Percentiles rank a stretch among this genome's conserved stretches.
phyloP scores from a whole-genome alignment of 2,329 filamentous ascomycete genomes.

The Colletotrichum somersetense region DNA sequence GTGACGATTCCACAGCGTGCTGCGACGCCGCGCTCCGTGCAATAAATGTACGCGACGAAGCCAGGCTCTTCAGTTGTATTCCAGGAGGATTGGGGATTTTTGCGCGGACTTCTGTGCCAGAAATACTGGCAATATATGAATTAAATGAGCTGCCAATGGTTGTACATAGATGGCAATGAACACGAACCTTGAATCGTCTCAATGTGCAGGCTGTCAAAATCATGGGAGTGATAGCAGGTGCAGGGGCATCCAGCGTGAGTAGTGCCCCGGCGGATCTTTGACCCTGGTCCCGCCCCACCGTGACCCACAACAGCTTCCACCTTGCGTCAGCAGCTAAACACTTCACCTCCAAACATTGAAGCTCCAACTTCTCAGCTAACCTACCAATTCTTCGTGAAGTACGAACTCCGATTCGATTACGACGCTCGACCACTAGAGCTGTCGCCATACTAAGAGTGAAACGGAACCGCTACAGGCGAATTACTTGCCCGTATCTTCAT shows the following conservation, averaged over 20 bases:
- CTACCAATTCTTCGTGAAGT: slow-evolving; percentile 33
- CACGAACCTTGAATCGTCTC: neutral
- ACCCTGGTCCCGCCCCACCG: slow-evolving; percentile 28
- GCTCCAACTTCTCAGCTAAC: neutral
- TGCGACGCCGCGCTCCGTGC: slow-evolving; percentile 34
- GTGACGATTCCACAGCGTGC: slow-evolving; percentile 40
- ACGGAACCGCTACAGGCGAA: neutral
- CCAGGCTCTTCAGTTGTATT: slow-evolving; percentile 8
- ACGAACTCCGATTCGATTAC: neutral
- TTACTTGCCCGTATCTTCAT: neutral
- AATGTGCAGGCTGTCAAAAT: slow-evolving; percentile 5
- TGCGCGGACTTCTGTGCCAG: slow-evolving; percentile 18
- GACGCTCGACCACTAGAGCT: neutral
- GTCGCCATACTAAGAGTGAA: neutral
- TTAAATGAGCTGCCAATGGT: slow-evolving; percentile 16
- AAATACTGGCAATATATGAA: slow-evolving; percentile 4
- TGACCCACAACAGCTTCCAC: slow-evolving; percentile 35
- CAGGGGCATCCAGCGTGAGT: neutral
- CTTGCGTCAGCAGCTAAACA: slow-evolving; percentile 23
- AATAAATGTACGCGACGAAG: slow-evolving; percentile 14
- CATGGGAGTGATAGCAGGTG: neutral
- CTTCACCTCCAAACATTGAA: neutral
- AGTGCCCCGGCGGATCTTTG: slow-evolving; percentile 35
- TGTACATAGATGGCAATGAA: slow-evolving; percentile 35
- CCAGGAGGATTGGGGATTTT: neutral